These are phyloP conservation scores for Scheffersomyces segobiensis DNA, from an alignment of 1,139 yeast species.

Conservation along the genomic window DNA sequence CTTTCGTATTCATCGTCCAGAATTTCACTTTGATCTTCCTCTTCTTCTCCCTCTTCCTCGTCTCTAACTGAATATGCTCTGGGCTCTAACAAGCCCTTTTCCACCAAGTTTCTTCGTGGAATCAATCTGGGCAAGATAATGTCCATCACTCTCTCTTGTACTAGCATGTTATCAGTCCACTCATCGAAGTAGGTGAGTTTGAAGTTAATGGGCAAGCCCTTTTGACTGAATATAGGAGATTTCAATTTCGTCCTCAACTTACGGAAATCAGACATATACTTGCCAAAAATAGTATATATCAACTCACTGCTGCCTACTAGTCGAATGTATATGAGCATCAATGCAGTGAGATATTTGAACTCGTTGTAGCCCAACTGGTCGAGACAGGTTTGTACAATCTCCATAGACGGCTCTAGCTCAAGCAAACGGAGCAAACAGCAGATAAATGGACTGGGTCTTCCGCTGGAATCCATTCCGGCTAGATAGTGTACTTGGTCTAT, in stretches of 20 bases:
- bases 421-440: conserved; percentile 62
- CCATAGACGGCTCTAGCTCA: conserved; percentile 60
- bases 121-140: conserved; percentile 60
- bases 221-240: conserved; percentile 21
- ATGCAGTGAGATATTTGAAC: conserved; percentile 67
- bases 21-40: conserved; percentile 4
- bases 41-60: conserved; percentile 10
- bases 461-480: conserved; percentile 52
- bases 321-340: conserved; percentile 60
- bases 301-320: conserved; percentile 45
- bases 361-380: conserved; percentile 45
- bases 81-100: conserved; percentile 37
- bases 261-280: conserved; percentile 53
- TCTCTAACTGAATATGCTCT: conserved; percentile 33
- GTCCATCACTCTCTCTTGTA: conserved; percentile 54
- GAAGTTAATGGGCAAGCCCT: conserved; percentile 25
- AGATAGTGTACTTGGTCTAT: conserved; percentile 42
- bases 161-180: conserved; percentile 55
- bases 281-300: conserved; percentile 53
- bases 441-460: conserved; percentile 62
- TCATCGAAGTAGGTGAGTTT: conserved; percentile 55
- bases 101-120: conserved; percentile 38
- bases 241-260: conserved; percentile 40
- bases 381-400: conserved; percentile 48
- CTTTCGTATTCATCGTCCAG: conserved; percentile 9